These are phyloP conservation scores for Alternaria sp. DNA, from an alignment of 2,329 filamentous ascomycete species.

Conservation along the genomic window DNA sequence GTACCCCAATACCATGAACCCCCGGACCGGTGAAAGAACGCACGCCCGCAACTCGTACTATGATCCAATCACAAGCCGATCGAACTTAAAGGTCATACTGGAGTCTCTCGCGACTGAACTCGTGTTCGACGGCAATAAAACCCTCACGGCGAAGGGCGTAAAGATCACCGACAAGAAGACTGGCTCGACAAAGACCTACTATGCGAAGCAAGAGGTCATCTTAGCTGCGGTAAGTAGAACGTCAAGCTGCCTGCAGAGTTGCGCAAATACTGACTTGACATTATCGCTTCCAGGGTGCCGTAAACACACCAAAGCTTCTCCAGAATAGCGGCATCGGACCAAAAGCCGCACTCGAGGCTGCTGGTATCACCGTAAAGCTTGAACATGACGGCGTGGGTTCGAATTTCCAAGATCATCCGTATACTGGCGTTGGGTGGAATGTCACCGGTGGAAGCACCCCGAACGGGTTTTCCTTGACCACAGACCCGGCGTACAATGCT, in stretches of 20 bases:
- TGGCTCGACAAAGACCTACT: slow-evolving; percentile 20
- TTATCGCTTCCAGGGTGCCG: slow-evolving; percentile 42
- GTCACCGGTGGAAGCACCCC: slow-evolving; percentile 27
- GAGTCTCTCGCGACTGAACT: slow-evolving; percentile 27
- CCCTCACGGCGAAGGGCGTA: slow-evolving; percentile 32
- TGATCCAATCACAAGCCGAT: slow-evolving; percentile 30
- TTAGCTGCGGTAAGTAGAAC: slow-evolving; percentile 55
- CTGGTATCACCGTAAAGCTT: slow-evolving; percentile 32
- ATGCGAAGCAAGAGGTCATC: slow-evolving; percentile 59
- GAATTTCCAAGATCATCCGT: slow-evolving; percentile 45
- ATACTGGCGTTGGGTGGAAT: slow-evolving; percentile 28
- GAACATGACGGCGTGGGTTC: slow-evolving; percentile 40
- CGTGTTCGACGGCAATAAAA: slow-evolving; percentile 28
- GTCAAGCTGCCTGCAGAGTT: not conserved
- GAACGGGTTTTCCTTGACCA: slow-evolving; percentile 27
- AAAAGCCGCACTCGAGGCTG: slow-evolving; percentile 31
- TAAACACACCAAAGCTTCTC: slow-evolving; percentile 63
- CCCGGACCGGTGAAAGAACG: slow-evolving; percentile 36
- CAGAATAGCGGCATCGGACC: slow-evolving; percentile 43
- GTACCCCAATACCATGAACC: slow-evolving; percentile 46
- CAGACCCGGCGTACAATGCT: slow-evolving; percentile 35
- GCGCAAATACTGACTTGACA: not conserved
- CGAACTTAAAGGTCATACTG: slow-evolving; percentile 39
- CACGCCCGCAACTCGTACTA: slow-evolving; percentile 43
- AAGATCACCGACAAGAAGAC: slow-evolving; percentile 28